phyloP scores from a whole-genome alignment of 805 yeast species.

The Allodekkera sacchari region DNA sequence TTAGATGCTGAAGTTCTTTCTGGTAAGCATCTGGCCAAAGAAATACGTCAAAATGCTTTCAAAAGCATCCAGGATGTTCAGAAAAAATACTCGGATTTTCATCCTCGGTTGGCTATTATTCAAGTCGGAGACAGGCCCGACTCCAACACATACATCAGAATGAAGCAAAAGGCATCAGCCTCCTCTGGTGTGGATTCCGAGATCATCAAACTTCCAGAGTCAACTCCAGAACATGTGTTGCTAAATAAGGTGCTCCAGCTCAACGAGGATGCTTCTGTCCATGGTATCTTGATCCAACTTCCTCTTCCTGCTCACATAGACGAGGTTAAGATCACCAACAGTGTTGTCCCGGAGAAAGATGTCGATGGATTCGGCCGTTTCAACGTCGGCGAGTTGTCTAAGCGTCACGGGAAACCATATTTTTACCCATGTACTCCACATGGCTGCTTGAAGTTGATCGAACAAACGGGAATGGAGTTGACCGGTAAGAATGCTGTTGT shows the following conservation, averaged over 20 bases:
- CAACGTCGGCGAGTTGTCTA: slow-evolving; percentile 71
- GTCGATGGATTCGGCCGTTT: slow-evolving; percentile 78
- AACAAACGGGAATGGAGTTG: slow-evolving; percentile 46
- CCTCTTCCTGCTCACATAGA: slow-evolving; percentile 69
- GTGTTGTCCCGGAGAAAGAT: slow-evolving; percentile 61
- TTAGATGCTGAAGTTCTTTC: slow-evolving; percentile 29
- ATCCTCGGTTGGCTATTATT: slow-evolving; percentile 59
- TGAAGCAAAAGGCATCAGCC: slow-evolving; percentile 71
- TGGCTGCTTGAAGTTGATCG: slow-evolving; percentile 62
- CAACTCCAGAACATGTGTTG: slow-evolving; percentile 47
- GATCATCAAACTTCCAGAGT: slow-evolving; percentile 50
- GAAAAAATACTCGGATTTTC: slow-evolving; percentile 41
- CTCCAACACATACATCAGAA: slow-evolving; percentile 71
- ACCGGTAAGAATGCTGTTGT: slow-evolving; percentile 74
- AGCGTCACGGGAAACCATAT: slow-evolving; percentile 61
- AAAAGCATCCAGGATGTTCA: slow-evolving; percentile 33
- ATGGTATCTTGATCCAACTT: slow-evolving; percentile 69
- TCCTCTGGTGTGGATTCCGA: slow-evolving; percentile 60
- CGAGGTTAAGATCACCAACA: slow-evolving; percentile 58
- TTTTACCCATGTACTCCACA: slow-evolving; percentile 82
- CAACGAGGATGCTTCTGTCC: slow-evolving; percentile 52
- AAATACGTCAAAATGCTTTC: slow-evolving; percentile 35
- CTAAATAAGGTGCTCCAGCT: slow-evolving; percentile 44
- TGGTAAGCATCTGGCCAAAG: slow-evolving; percentile 38
- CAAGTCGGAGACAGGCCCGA: slow-evolving; percentile 77